Conservation (phyloP, 371 early-diverging fungal species). For the Furculomyces boomerangus region DNA sequence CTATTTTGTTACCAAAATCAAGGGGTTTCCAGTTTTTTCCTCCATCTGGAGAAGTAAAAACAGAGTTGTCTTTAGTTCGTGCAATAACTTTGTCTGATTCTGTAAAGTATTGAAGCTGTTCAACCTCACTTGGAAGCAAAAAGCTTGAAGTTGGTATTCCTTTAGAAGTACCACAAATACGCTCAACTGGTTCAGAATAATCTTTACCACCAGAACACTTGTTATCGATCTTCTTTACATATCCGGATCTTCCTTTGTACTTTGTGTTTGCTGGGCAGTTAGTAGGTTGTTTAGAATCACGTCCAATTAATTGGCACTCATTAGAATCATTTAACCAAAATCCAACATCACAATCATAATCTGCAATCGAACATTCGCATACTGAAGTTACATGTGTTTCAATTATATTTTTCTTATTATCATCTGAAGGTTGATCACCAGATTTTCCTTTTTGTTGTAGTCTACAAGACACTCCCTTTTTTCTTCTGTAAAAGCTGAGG, state of each 20-base stretch:
- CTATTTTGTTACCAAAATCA: neutral
- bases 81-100: neutral
- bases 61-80: conserved; percentile 9
- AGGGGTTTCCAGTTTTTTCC: neutral
- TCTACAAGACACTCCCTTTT: neutral
- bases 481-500: neutral
- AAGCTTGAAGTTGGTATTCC: neutral
- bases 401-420: neutral
- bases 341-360: conserved; percentile 42
- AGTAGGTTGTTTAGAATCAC: conserved; percentile 44
- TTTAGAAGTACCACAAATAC: conserved; percentile 27
- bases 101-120: neutral
- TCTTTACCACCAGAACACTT: conserved; percentile 46
- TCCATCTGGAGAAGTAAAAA: conserved; percentile 11
- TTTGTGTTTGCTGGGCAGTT: conserved; percentile 31
- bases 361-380: conserved; percentile 17
- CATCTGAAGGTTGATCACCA: neutral
- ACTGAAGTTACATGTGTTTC: neutral
- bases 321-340: conserved; percentile 49
- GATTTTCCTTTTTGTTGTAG: neutral
- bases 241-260: conserved; percentile 51
- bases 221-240: conserved; percentile 35
- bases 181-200: conserved; percentile 31
- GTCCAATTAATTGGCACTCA: conserved; percentile 39
- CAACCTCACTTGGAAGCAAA: neutral